Evolutionary conservation across 2,329 filamentous ascomycete species (phyloP), one percentile per base, ranked within the genome.

Genomic region (Ambrosiella beaveri): DNA sequence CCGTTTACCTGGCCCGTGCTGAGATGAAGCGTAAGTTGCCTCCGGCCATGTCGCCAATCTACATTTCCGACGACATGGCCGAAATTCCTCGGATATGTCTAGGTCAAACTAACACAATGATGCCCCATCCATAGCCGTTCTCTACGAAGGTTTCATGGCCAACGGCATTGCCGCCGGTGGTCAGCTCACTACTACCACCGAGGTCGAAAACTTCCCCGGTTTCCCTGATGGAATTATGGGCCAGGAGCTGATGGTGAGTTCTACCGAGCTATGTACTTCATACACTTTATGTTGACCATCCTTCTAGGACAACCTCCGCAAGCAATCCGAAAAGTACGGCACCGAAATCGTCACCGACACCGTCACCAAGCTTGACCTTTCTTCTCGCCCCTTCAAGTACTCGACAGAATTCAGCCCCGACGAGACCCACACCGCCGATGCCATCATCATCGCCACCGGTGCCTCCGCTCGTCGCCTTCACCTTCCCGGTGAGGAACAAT

Each of bases 141-240:
- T 98, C 64, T 98, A 97, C 70, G 93, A 98, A 75, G 93, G 93
- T 65, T 95, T 98, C 79, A 83, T 98, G 70, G 93, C 93, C 66
- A 93, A 96, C 68, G 93, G 91, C 67, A 95, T 94, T 66, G 93
- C 93, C 6, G 88, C 93, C 50, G 93, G 93, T 65, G 93, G 93
- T 59, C 93, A 98, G 77, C 79, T 98, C 65, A 98, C 94, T 58
- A 98, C 94, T 35, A 98, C 93, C 58, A 97, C 95, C 66, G 94
- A 98, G 65, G 83, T 98, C 61, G 93, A 98, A 77, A 98, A 98
- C 79, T 98, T 85, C 73, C 93, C 93, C 35, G 93, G 93, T 53
- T 98, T 97, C 75, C 86, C 87, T 66, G 80, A 87, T 65, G 86
- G 85, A 63, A 89, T 98, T 69, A 86, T 88, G 72, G 93, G 93